Conservation (phyloP, 192 early-diverging fungal species). For the Pecoramyces ruminantium region DNA sequence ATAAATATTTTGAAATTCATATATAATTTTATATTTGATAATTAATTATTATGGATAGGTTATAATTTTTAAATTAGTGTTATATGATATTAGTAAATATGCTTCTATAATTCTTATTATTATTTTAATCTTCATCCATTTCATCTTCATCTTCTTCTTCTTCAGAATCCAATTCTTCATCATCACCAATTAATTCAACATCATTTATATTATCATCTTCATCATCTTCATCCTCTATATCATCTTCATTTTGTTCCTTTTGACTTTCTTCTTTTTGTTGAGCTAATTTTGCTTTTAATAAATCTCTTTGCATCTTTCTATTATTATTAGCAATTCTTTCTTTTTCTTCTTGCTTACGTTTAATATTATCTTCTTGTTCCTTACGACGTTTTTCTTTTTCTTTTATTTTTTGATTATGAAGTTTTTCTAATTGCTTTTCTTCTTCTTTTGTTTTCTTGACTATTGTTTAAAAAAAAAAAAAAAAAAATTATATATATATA, state of each 20-base stretch:
- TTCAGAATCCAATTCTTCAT: conserved; percentile 9
- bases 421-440: conserved; percentile 38
- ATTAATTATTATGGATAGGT: no score
- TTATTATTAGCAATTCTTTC: conserved; percentile 9
- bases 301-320: background rate
- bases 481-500: background rate
- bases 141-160: conserved; percentile 5
- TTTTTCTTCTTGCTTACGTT: conserved; percentile 49
- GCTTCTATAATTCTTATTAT: conserved; percentile 5
- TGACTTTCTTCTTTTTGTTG: conserved; percentile 9
- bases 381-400: conserved; percentile 52
- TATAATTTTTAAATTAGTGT: background rate
- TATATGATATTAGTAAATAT: background rate
- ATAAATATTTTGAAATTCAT: no score
- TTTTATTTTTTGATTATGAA: conserved; percentile 36
- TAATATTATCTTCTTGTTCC: conserved; percentile 72
- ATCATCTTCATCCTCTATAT: background rate
- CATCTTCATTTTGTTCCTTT: background rate
- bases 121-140: conserved; percentile 13
- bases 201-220: conserved; percentile 1
- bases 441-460: conserved; percentile 59
- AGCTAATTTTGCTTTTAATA: background rate
- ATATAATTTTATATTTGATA: no score
- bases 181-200: conserved; percentile 4
- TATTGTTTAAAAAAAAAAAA: conserved; percentile 2